Evolutionary conservation across 2,329 filamentous ascomycete species (phyloP).

Genomic region (Plenodomus biglobosus): DNA sequence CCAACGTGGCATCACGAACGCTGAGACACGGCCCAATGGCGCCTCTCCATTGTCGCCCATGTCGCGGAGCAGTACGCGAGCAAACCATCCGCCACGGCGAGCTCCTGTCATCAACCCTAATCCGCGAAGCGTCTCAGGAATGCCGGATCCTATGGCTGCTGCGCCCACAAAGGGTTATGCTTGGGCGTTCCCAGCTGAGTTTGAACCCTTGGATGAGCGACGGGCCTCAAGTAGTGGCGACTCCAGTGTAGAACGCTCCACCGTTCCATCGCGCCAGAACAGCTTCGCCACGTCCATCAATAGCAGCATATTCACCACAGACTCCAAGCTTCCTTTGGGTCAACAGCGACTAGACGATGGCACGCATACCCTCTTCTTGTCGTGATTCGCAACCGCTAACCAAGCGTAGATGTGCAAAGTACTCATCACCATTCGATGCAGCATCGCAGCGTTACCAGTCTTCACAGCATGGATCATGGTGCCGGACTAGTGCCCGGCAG

Average conservation of each 20-base stretch:
- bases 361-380: constrained; percentile 25
- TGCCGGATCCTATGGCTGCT: constrained; percentile 65
- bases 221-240: constrained; percentile 53
- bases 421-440: constrained; percentile 76
- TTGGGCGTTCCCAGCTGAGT: constrained; percentile 79
- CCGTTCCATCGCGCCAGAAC: constrained; percentile 68
- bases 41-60: constrained; percentile 51
- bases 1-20: constrained; percentile 52
- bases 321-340: constrained; percentile 70
- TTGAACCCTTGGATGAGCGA: constrained; percentile 55
- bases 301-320: constrained; percentile 76
- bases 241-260: constrained; percentile 53
- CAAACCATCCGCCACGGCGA: constrained; percentile 53
- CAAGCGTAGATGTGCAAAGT: constrained; percentile 44
- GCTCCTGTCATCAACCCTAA: constrained; percentile 75
- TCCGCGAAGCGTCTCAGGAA: constrained; percentile 63
- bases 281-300: constrained; percentile 76
- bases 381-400: constrained; percentile 23
- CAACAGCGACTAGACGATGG: constrained; percentile 72
- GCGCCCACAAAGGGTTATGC: constrained; percentile 81
- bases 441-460: constrained; percentile 68
- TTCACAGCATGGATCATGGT: constrained; percentile 62
- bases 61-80: constrained; percentile 39
- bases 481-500: constrained; percentile 54
- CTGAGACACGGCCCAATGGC: constrained; percentile 47